Evolutionary conservation across 139 green algal species (phyloP), one percentile per base, ranked within the genome.

Genomic region (Nannochloris sp.): DNA sequence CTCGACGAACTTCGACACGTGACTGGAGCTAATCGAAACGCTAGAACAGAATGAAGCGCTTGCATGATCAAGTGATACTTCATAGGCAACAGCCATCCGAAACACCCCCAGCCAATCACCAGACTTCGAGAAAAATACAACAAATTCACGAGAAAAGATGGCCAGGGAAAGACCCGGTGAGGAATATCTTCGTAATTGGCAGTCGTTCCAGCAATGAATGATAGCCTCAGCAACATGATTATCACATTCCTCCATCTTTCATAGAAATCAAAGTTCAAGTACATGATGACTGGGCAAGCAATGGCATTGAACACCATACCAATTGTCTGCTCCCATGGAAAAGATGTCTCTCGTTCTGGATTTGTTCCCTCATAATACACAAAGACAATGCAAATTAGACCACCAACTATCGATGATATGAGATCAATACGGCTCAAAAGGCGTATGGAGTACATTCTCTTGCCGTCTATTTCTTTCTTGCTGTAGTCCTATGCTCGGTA

Each of bases 91-190:
- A n/a, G 57, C 57, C 57, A 64, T 31, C 57, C 57, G 19, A 64
- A 64, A 23, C 57, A 57, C 0, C 57, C 57, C 57, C 57, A 64
- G 5, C n/a, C 19, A 12, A 64, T 64, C 12, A 64, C 43, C n/a
- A 64, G 57, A 24, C 19, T 49, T 19, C 57, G 57, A 15, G n/a
- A 57, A 31, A 31, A 64, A 51, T 64, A 64, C 23, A 64, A 27
- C 12, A 64, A n/a, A n/a, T 25, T 51, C 15, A 31, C 57, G 15
- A 64, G 25, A 64, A 64, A 49, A 25, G 23, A 25, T 34, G 15
- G n/a, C 12, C 23, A 64, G 7, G 19, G n/a, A 21, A 64, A 64
- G 5, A 18, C 27, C 7, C 14, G 12, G 0, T 50, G 19, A 31
- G 57, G 57, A 14, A 31, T 51, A 25, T 64, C 57, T 12, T 64